Percentiles rank a stretch among this genome's conserved stretches.
phyloP scores from a whole-genome alignment of 2,329 filamentous ascomycete species.

The Ceratocystiopsis sp. region DNA sequence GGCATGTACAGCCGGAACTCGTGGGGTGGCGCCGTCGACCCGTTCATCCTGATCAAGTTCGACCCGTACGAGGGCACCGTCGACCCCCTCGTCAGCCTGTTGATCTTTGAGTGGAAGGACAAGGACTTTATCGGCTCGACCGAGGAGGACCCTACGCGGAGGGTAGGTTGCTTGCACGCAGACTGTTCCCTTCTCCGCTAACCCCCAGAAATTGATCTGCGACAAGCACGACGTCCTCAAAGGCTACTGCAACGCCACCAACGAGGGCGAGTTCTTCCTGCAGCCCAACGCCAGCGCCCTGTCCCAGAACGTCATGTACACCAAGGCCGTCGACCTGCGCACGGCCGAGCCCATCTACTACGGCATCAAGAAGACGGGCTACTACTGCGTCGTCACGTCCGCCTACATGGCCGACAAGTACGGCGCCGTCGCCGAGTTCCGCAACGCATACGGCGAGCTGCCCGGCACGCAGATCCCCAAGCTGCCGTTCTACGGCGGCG shows the following conservation, averaged over 20 bases:
- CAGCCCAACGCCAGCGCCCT: constrained; percentile 55
- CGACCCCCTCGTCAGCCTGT: constrained; percentile 64
- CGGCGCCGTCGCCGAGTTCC: constrained; percentile 70
- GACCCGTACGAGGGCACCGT: constrained; percentile 38
- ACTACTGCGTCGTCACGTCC: constrained; percentile 81
- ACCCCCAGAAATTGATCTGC: constrained; percentile 44
- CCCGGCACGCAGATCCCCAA: constrained; percentile 93
- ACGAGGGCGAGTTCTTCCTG: constrained; percentile 74
- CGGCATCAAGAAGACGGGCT: constrained; percentile 74
- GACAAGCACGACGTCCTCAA: constrained; percentile 50
- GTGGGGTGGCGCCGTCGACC: constrained; percentile 78
- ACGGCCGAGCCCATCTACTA: constrained; percentile 62
- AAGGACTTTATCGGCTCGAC: constrained; percentile 55
- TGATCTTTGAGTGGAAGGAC: constrained; percentile 92
- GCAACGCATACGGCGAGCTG: constrained; percentile 91
- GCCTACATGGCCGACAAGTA: constrained; percentile 54
- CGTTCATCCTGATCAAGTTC: constrained; percentile 78
- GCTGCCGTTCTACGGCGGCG: constrained; percentile 86
- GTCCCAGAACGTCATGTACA: constrained; percentile 57
- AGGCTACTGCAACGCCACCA: constrained; percentile 56
- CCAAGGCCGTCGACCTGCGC: constrained; percentile 68
- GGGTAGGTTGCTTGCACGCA: constrained; percentile 1
- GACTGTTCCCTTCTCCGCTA: not conserved
- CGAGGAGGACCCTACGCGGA: constrained; percentile 30
- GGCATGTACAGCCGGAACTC: constrained; percentile 87